Evolutionary conservation across 73 alveolate genomes (phyloP).

Genomic region (Paramecium sonneborni): DNA sequence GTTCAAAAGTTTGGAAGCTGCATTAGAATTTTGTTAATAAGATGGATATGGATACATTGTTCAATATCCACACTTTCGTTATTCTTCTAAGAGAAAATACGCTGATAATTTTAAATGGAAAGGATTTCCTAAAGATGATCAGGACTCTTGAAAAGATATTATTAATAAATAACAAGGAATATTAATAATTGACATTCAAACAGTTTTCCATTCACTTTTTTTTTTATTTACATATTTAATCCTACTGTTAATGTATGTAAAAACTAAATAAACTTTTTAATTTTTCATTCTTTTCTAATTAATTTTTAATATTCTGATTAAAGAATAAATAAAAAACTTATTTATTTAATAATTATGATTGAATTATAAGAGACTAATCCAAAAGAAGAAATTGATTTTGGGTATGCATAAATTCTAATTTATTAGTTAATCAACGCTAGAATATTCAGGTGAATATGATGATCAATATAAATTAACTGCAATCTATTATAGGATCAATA

Average conservation of each 20-base stretch:
- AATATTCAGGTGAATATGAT: conserved; percentile 39
- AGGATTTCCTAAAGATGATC: conserved; percentile 70
- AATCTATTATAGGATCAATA: background rate
- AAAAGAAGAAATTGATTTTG: background rate
- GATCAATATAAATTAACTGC: conserved; percentile 23
- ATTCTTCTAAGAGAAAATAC: conserved; percentile 72
- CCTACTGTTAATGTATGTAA: background rate
- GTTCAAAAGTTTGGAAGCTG: conserved; percentile 59
- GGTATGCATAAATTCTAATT: background rate
- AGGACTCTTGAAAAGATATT: conserved; percentile 32
- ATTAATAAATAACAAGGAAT: background rate
- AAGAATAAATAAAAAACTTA: background rate
- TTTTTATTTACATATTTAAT: background rate
- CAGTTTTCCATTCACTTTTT: background rate
- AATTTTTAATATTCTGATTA: background rate
- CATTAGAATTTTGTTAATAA: conserved; percentile 63
- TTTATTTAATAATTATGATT: background rate
- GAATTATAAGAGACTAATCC: conserved; percentile 16
- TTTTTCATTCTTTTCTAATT: no score
- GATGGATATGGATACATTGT: conserved; percentile 78
- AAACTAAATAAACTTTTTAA: no score
- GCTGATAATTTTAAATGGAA: conserved; percentile 80
- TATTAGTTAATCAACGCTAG: background rate
- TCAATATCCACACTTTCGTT: conserved; percentile 68
- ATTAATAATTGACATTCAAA: background rate